Base-by-base conservation (phyloP, 2,329 filamentous ascomycete genomes). In the Penicillium griseofulvum region DNA sequence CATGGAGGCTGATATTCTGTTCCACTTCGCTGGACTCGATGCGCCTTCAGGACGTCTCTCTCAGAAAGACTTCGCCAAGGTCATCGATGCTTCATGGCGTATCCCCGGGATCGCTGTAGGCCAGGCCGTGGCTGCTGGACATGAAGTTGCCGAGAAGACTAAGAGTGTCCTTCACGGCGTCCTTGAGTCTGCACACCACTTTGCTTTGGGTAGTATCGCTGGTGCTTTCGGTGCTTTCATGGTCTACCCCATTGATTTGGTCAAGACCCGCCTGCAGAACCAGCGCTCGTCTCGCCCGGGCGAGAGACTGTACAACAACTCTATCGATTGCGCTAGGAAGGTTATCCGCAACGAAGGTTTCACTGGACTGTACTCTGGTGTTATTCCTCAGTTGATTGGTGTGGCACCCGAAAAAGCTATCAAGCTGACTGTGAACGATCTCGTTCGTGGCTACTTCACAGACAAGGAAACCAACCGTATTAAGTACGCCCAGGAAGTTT, bases 401-500 rank as follows among this genome's bases (percentile, higher is more conserved):
- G 94, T 99, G 43, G 94, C 94, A n/a, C 94, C 94, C 2, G 94
- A 99, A 75, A 99, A 99, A 81, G 94, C 94, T 65, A 99, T 99
- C 79, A 99, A 99, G 80, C 85, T 99, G 60, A 99, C 94, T 0
- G 92, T 99, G 68, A 99, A 99, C 76, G 94, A 99, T 71, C 77
- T 99, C 52, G 91, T 95, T 22, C 87, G 94, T 69, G 82, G 83
- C 9, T 81, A 83, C 62, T 87, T 92, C 68, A 89, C 87, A 4
- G 87, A 91, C 68, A 84, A 85, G 68, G 83, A 90, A 60, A 86
- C 83, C 39, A 88, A 89, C 47, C 79, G 84, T 56, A 96, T 99
- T 68, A 82, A 80, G 69, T 76, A 85, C 65, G 77, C 80, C 29
- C 80, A 86, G 58, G 94, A 99, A 77, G 78, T 97, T 57, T 61